A percentile compares a stretch with the other conserved stretches of the same genome.
phyloP scores from a whole-genome alignment of 331 rosid species.

The Acacia pycnantha region DNA sequence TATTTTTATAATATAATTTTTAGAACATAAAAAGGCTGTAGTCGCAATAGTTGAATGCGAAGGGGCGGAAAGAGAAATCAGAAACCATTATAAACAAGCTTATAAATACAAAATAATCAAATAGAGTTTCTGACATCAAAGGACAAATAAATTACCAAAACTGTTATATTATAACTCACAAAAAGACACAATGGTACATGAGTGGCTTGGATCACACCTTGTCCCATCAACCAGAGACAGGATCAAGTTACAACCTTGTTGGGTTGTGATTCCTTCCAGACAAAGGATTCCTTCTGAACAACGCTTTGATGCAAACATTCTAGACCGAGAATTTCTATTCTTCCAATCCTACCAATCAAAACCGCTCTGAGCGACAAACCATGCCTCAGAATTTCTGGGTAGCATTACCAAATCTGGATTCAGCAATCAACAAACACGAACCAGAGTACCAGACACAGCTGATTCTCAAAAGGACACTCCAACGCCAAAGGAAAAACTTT shows the following conservation, averaged over 20 bases:
- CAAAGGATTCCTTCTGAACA: constrained; percentile 7
- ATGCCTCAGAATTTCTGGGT: constrained; percentile 26
- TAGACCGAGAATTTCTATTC: constrained; percentile 37
- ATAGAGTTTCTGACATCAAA: constrained; percentile 18
- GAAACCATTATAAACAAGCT: background rate
- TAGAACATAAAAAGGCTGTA: background rate
- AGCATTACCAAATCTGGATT: constrained; percentile 31
- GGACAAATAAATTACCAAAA: constrained; percentile 38
- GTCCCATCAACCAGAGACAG: constrained; percentile 32
- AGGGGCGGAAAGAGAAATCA: background rate
- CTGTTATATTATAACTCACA: constrained; percentile 29
- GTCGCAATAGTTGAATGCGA: background rate
- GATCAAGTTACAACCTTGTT: constrained; percentile 9
- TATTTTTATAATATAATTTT: background rate
- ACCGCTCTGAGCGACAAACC: constrained; percentile 25
- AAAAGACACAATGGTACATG: constrained; percentile 21
- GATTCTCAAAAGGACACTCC: constrained; percentile 24
- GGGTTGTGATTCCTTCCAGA: constrained; percentile 21
- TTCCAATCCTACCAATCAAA: constrained; percentile 34
- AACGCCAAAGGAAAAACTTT: constrained; percentile 22
- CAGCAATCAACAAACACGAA: constrained; percentile 29
- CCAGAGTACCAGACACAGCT: constrained; percentile 34
- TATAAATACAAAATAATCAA: constrained; percentile 37
- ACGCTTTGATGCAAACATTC: constrained; percentile 32
- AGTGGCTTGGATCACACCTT: constrained; percentile 33